Percentiles rank a stretch among this genome's conserved stretches.
These are phyloP conservation scores for Xanthoceras sorbifolium DNA, from an alignment of 345 rosid genomes.

Conservation along the genomic window DNA sequence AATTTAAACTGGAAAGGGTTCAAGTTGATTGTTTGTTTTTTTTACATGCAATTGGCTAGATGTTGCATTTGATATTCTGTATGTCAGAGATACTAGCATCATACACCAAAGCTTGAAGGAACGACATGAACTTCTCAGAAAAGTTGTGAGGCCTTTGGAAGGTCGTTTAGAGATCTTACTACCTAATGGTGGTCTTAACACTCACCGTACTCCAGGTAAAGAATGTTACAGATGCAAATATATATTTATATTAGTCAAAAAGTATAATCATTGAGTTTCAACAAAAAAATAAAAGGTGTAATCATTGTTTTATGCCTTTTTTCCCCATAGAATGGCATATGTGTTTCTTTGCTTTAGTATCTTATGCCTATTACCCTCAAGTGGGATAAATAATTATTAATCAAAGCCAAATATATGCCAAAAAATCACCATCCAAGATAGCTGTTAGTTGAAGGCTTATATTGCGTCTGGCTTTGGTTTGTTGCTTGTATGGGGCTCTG, in stretches of 20 bases:
- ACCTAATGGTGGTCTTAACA: slow-evolving; percentile 77
- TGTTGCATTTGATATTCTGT: slow-evolving; percentile 95
- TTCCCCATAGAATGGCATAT: not conserved
- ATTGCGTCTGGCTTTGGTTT: not conserved
- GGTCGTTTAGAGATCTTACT: slow-evolving; percentile 81
- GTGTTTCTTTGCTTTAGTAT: not conserved
- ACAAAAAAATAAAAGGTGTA: too few species aligned
- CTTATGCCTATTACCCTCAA: not conserved
- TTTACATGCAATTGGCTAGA: slow-evolving; percentile 58
- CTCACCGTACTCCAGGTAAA: slow-evolving; percentile 57
- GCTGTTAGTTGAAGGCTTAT: not conserved
- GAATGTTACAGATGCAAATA: slow-evolving; percentile 6
- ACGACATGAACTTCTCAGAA: slow-evolving; percentile 74
- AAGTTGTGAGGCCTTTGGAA: slow-evolving; percentile 78
- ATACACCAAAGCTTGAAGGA: slow-evolving; percentile 94
- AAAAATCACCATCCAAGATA: not conserved
- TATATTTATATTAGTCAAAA: not conserved
- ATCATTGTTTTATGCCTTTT: not conserved
- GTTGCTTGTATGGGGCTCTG: not conserved
- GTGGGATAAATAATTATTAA: not conserved
- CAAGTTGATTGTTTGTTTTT: slow-evolving; percentile 28
- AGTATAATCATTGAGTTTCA: not conserved
- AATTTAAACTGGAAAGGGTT: slow-evolving; percentile 10
- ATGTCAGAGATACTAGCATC: slow-evolving; percentile 91
- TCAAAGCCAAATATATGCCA: not conserved